Percentiles rank a stretch among this genome's conserved stretches.
These are phyloP conservation scores for Dioszegia crocea DNA, from an alignment of 768 basidiomycete species.

Conservation along the genomic window DNA sequence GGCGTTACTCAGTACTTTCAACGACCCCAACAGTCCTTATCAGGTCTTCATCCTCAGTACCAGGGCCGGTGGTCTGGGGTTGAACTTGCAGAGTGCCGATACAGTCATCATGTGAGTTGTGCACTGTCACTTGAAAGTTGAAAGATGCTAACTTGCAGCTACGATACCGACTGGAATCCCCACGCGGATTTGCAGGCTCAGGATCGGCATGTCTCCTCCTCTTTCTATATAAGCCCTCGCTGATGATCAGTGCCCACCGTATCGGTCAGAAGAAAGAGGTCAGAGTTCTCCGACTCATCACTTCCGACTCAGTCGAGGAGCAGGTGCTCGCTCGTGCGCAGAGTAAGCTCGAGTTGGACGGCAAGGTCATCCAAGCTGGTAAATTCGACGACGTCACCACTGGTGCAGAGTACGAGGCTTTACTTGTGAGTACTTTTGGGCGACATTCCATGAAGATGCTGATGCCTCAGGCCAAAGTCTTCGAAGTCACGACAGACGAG, in stretches of 20 bases:
- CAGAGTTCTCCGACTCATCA: constrained; percentile 91
- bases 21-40: constrained; percentile 80
- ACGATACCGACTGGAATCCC: constrained; percentile 71
- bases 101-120: constrained; percentile 78
- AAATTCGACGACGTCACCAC: constrained; percentile 99
- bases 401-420: constrained; percentile 94
- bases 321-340: constrained; percentile 93
- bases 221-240: background rate
- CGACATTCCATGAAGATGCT: constrained; percentile 6
- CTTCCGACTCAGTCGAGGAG: constrained; percentile 97
- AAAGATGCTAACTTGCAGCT: constrained; percentile 49
- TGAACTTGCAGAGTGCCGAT: constrained; percentile 94
- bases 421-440: constrained; percentile 60
- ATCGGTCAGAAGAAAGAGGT: constrained; percentile 99
- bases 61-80: constrained; percentile 83
- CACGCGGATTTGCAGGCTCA: constrained; percentile 99
- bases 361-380: constrained; percentile 98
- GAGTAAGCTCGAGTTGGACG: constrained; percentile 95
- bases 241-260: constrained; percentile 68
- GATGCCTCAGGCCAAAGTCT: constrained; percentile 56
- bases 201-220: constrained; percentile 60
- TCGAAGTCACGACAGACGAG: constrained; percentile 53
- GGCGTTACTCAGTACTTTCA: constrained; percentile 77
- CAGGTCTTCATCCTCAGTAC: constrained; percentile 92
- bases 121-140: constrained; percentile 55